Evolutionary conservation across 176 grass and related monocot genomes (phyloP).

Genomic region (Eragrostis curvula): DNA sequence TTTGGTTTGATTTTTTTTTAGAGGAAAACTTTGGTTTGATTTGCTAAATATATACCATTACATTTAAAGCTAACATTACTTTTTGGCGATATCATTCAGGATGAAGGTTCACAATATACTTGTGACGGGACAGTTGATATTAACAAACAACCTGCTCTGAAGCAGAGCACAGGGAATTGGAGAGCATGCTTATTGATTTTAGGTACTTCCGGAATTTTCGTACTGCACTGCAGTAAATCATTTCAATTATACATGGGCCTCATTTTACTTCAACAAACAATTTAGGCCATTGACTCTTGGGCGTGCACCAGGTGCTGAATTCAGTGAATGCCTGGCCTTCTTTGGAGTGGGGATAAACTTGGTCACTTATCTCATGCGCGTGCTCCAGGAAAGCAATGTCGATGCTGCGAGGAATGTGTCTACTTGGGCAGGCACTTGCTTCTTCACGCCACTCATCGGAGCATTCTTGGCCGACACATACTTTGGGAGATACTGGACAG

Average conservation of each 20-base stretch:
- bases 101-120: not conserved
- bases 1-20: not conserved
- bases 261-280: not conserved
- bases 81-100: not conserved
- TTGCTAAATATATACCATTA: not conserved
- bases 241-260: not conserved
- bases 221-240: too few relatives aligned
- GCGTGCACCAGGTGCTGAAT: not conserved
- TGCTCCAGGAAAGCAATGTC: conserved; percentile 21
- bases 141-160: not conserved
- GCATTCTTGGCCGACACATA: conserved; percentile 39
- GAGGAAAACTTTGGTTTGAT: not conserved
- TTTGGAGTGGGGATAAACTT: not conserved
- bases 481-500: conserved; percentile 30
- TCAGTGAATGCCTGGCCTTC: conserved; percentile 28
- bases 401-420: conserved; percentile 22
- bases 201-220: not conserved
- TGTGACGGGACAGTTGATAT: conserved; percentile 24
- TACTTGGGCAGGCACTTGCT: conserved; percentile 3
- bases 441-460: conserved; percentile 30
- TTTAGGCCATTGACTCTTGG: not conserved
- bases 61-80: too few relatives aligned
- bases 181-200: conserved; percentile 40
- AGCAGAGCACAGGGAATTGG: conserved; percentile 23
- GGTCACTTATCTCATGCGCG: conserved; percentile 25